Base-by-base conservation (phyloP, 2,329 filamentous ascomycete genomes). In the Fusarium nelsonii region DNA sequence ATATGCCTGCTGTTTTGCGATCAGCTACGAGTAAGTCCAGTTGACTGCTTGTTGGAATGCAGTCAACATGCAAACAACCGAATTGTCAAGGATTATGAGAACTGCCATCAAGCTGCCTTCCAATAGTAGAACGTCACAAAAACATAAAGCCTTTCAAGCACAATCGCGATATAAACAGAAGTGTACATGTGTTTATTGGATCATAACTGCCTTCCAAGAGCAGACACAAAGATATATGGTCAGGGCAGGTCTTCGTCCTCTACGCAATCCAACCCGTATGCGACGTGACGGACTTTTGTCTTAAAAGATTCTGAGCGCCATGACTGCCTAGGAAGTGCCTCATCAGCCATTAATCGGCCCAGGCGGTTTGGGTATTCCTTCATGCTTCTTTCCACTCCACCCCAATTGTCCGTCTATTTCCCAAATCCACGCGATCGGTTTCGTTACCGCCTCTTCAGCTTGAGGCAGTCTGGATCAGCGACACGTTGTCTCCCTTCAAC, bases 401-500 rank as follows among this genome's bases (percentile, higher is more conserved):
- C 54, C 28, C 33, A 8, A 20, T 46, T 46, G 53, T 50, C 51
- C 40, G 45, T 50, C 50, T 60, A 49, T 40, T 44, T 49, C 40
- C 49, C 46, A 46, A 50, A 45, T 54, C 50, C 51, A 60, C 50
- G 28, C 43, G 30, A 36, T 46, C 20, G 30, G 30, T 62, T 40
- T 33, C 34, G 34, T 28, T 60, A 40, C 14, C 48, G 39, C 15
- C 28, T 44, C 36, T 49, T 75, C 66, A 79, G 54, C 70, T 71
- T 32, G 79, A 78, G 60, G 83, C 56, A 73, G 79, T 85, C 76
- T 92, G 92, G 73, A 96, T 94, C 72, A 97, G 83, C 34, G 92
- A 92, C 51, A 97, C 92, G 76, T 95, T 96, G 82, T 96, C 93
- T 73, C 92, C 92, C 83, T 96, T 96, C 71, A 97, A 86, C 70